Evolutionary conservation across 2,329 filamentous ascomycete genomes (phyloP).

Genomic region (Paraconiothyrium brasiliense): DNA sequence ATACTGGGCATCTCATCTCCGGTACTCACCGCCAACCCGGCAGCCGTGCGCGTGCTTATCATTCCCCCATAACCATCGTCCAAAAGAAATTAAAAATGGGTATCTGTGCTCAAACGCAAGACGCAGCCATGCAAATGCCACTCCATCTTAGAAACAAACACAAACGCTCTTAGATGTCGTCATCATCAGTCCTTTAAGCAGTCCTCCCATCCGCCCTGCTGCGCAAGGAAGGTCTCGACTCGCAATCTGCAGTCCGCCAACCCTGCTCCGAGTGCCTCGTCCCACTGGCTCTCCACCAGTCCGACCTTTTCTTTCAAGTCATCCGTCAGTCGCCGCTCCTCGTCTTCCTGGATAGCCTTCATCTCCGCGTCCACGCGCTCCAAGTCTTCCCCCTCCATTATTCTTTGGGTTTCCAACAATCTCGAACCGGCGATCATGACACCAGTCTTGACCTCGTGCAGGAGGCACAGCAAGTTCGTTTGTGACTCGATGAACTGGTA

Average conservation of each 20-base stretch:
- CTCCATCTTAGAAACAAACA: neutral
- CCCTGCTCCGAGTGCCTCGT: slow-evolving; percentile 81
- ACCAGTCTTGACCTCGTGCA: slow-evolving; percentile 89
- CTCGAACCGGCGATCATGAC: slow-evolving; percentile 75
- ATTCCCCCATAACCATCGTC: slow-evolving; percentile 18
- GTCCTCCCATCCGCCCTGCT: slow-evolving; percentile 89
- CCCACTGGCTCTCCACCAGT: slow-evolving; percentile 91
- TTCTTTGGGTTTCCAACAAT: slow-evolving; percentile 71
- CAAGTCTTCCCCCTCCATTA: slow-evolving; percentile 50
- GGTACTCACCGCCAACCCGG: slow-evolving; percentile 12
- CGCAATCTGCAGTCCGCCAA: slow-evolving; percentile 77
- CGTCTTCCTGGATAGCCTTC: slow-evolving; percentile 68
- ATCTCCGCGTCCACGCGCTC: slow-evolving; percentile 58
- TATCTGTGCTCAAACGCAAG: slow-evolving; percentile 45
- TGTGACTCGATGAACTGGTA: slow-evolving; percentile 98
- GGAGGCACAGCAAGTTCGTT: slow-evolving; percentile 85
- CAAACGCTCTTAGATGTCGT: neutral
- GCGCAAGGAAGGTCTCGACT: slow-evolving; percentile 76
- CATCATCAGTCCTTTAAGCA: slow-evolving; percentile 52
- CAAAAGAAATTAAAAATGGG: slow-evolving; percentile 38
- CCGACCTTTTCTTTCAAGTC: slow-evolving; percentile 94
- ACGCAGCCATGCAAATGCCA: slow-evolving; percentile 26
- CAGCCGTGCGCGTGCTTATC: slow-evolving; percentile 7
- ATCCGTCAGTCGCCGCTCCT: slow-evolving; percentile 77
- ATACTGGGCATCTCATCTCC: slow-evolving; percentile 10